Evolutionary conservation across 305 asterid genomes (phyloP), one percentile per base, ranked within the genome.

Genomic region (Solanum chacoense): DNA sequence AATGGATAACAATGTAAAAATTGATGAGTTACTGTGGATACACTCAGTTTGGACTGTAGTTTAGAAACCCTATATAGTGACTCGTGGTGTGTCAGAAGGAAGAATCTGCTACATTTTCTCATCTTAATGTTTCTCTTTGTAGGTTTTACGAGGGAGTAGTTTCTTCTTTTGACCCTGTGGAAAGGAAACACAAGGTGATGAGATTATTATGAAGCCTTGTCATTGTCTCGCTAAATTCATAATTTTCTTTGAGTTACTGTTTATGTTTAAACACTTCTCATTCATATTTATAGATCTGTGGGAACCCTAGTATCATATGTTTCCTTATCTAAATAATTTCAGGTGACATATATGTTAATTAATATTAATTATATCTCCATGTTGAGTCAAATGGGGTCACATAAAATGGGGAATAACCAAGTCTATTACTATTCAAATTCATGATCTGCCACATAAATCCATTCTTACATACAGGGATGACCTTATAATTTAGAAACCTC

Each of bases 131-230:
- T 89, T 91, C 88, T 88, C 71, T 89, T 87, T 71, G 26, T 92
- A 94, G 97, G 93, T 94, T 91, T 88, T 94, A 94, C 89, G n/a
- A 88, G 6, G 97, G 95, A 91, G 85, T 88, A 76, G 87, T 94
- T 86, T 55, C n/a, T 71, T 93, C 91, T 89, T 94, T 88, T 88
- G 94, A 94, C 89, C 91, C 92, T 6, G 90, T 85, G 87, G 86
- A 90, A 42, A 94, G 89, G 91, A 94, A 91, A 86, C 94, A 94
- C 91, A 90, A 80, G 94, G 97, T 94, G n/a, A 40, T 20, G 34
- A 37, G 34, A 78, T 38, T 32, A 37, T 37, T 11, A 37, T 24
- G 63, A 78, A 37, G 63, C 13, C 8, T 78, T 38, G 2, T 37
- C 63, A 37, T 78, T 38, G 32, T 1, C 40, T 78, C n/a, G 4